phyloP scores from a whole-genome alignment of 139 green algal genomes.

The Gonium pectorale region DNA sequence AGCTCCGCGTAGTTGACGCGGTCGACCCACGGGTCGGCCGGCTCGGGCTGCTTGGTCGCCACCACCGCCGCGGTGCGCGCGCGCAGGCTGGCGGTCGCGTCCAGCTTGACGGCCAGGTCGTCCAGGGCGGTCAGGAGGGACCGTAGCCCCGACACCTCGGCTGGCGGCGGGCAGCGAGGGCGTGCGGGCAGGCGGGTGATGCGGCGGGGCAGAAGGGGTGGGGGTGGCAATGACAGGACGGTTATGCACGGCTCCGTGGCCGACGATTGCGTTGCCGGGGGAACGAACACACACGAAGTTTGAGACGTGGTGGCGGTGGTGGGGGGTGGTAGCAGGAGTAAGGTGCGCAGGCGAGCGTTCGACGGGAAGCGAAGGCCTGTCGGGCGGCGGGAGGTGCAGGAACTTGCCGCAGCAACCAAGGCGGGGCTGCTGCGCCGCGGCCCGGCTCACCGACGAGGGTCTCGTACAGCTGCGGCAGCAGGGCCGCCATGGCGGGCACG shows the following conservation, averaged over 20 bases:
- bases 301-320: too few species aligned
- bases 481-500: slow-evolving; percentile 14
- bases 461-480: slow-evolving; percentile 18
- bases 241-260: too few species aligned
- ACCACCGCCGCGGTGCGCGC: neutral
- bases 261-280: too few species aligned
- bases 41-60: neutral
- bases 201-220: neutral
- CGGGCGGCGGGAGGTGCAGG: too few species aligned
- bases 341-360: too few species aligned
- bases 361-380: too few species aligned
- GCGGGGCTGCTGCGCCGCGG: too few species aligned
- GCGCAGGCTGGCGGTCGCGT: slow-evolving; percentile 7
- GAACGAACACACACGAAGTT: too few species aligned
- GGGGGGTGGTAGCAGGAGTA: too few species aligned
- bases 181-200: too few species aligned
- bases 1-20: too few species aligned
- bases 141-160: slow-evolving; percentile 16
- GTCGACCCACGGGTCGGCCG: neutral
- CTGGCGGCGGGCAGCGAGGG: neutral
- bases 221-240: neutral
- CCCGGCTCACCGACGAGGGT: slow-evolving; percentile 14
- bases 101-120: neutral
- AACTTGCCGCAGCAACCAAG: too few species aligned
- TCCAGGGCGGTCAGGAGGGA: slow-evolving; percentile 3